Percentiles rank a stretch among this genome's conserved stretches.
phyloP scores from a whole-genome alignment of 1,139 yeast genomes.

The Scheffersomyces titani region DNA sequence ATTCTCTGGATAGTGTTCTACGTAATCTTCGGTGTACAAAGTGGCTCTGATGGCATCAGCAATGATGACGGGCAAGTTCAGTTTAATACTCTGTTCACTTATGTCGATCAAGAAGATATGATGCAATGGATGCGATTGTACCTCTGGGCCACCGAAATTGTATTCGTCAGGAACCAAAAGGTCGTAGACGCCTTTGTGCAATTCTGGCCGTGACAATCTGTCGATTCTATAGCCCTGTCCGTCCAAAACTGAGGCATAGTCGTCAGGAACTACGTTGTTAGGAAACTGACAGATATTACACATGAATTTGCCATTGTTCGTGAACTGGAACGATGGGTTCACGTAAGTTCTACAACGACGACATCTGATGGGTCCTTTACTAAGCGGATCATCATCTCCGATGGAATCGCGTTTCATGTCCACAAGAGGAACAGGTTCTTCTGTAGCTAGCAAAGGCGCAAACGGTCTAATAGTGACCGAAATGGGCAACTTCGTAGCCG shows the following conservation, averaged over 20 bases:
- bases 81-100: slow-evolving; percentile 60
- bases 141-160: slow-evolving; percentile 46
- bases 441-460: slow-evolving; percentile 56
- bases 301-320: slow-evolving; percentile 62
- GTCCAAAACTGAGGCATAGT: slow-evolving; percentile 67
- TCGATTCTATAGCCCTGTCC: slow-evolving; percentile 61
- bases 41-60: slow-evolving; percentile 73
- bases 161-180: slow-evolving; percentile 75
- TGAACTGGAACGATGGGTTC: slow-evolving; percentile 80
- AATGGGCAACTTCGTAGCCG: slow-evolving; percentile 75
- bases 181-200: slow-evolving; percentile 84
- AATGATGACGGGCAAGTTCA: slow-evolving; percentile 63
- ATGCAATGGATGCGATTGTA: slow-evolving; percentile 47
- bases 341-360: slow-evolving; percentile 87
- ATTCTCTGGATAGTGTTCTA: neutral
- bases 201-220: slow-evolving; percentile 67
- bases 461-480: slow-evolving; percentile 84
- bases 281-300: slow-evolving; percentile 87
- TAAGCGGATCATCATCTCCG: slow-evolving; percentile 27
- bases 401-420: slow-evolving; percentile 50
- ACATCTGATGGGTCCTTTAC: slow-evolving; percentile 81
- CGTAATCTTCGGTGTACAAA: slow-evolving; percentile 31
- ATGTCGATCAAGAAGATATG: slow-evolving; percentile 82
- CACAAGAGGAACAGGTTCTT: slow-evolving; percentile 65
- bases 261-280: slow-evolving; percentile 67